Conservation (phyloP, 1,284 basidiomycete species). For the Malassezia cuniculi region DNA sequence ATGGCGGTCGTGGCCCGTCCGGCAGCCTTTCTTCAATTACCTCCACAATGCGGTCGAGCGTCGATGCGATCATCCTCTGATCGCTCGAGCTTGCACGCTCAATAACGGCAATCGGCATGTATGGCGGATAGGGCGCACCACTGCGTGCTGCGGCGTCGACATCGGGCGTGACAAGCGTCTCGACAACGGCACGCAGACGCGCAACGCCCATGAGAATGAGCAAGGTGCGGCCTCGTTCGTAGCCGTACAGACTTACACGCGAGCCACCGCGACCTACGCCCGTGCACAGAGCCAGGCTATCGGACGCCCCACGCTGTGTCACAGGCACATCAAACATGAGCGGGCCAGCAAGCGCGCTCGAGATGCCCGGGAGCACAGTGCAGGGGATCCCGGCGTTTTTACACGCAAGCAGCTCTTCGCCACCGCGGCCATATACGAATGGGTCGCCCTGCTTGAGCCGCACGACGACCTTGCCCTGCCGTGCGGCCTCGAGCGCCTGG, state of each 20-base stretch:
- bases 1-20: slow-evolving; percentile 56
- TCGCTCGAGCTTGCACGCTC: slow-evolving; percentile 85
- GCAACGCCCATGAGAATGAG: slow-evolving; percentile 91
- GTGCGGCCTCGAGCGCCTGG: slow-evolving; percentile 67
- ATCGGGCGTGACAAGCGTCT: slow-evolving; percentile 49
- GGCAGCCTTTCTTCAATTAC: slow-evolving; percentile 52
- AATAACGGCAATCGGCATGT: slow-evolving; percentile 77
- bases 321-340: slow-evolving; percentile 80
- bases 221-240: slow-evolving; percentile 66
- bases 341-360: slow-evolving; percentile 75
- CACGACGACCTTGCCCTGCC: slow-evolving; percentile 69
- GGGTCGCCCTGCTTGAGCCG: slow-evolving; percentile 94
- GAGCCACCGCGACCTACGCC: slow-evolving; percentile 80
- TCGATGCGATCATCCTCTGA: slow-evolving; percentile 71
- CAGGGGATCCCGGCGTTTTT: slow-evolving; percentile 67
- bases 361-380: slow-evolving; percentile 75
- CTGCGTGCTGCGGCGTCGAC: slow-evolving; percentile 13
- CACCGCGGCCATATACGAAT: slow-evolving; percentile 80
- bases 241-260: slow-evolving; percentile 70
- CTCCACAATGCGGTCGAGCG: slow-evolving; percentile 58
- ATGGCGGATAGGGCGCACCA: slow-evolving; percentile 59
- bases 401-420: slow-evolving; percentile 88
- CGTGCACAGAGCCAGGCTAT: slow-evolving; percentile 76
- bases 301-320: slow-evolving; percentile 85
- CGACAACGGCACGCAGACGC: slow-evolving; percentile 60